Conservation (phyloP, 768 basidiomycete genomes). For the Lactarius tabidus region DNA sequence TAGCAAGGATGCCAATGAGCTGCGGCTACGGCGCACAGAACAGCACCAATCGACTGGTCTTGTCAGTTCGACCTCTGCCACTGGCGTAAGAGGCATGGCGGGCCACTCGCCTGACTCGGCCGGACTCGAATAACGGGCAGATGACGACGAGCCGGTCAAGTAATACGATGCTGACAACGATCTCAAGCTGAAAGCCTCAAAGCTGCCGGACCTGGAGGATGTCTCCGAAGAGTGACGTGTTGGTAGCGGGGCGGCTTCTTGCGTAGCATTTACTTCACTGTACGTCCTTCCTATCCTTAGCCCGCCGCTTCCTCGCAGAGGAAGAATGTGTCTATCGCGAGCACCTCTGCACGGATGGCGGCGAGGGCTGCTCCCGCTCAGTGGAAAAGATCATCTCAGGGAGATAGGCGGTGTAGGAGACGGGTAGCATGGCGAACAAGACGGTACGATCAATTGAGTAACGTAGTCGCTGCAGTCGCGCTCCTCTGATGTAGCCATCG, state of each 20-base stretch:
- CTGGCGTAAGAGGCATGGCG: constrained; percentile 2
- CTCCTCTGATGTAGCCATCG: constrained; percentile 1
- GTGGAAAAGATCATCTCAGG: constrained; percentile 56
- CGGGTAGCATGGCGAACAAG: not conserved
- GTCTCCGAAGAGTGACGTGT: not conserved
- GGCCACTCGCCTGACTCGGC: not conserved
- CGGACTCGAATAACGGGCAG: constrained; percentile 9
- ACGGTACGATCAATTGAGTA: not conserved
- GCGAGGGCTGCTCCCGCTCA: constrained; percentile 55
- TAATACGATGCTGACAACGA: not conserved
- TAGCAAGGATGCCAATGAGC: not conserved
- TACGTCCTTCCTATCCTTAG: not conserved
- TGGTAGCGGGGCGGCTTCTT: not conserved
- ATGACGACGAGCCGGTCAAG: constrained; percentile 1
- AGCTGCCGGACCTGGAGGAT: not conserved
- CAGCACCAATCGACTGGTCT: not conserved
- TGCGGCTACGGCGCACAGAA: not conserved
- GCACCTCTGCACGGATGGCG: constrained; percentile 54
- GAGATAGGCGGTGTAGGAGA: constrained; percentile 39
- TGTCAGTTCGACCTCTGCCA: not conserved
- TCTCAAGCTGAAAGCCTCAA: not conserved
- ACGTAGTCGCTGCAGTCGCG: not conserved
- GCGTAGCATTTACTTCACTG: not conserved
- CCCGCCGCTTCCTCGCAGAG: constrained; percentile 42
- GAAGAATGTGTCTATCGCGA: constrained; percentile 57